Conservation (phyloP, 257 asterid genomes). For the Solanum dulcamara region DNA sequence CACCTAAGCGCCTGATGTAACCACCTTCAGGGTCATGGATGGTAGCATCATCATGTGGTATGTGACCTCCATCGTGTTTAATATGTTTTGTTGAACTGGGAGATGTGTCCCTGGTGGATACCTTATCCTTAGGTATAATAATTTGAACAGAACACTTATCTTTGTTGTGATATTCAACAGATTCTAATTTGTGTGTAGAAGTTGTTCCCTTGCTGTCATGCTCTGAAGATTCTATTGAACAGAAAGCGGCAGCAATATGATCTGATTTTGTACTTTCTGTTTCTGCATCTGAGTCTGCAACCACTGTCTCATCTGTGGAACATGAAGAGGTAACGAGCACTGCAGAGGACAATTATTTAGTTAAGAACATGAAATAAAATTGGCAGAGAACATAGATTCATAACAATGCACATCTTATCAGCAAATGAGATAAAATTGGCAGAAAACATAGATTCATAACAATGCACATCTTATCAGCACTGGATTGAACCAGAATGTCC, state of each 20-base stretch:
- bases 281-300: conserved; percentile 88
- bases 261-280: conserved; percentile 61
- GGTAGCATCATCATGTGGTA: conserved; percentile 19
- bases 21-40: conserved; percentile 6
- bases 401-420: not conserved
- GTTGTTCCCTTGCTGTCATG: conserved; percentile 24
- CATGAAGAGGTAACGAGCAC: conserved; percentile 83
- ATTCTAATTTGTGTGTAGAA: conserved; percentile 17
- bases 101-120: conserved; percentile 5
- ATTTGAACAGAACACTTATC: conserved; percentile 7
- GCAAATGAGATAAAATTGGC: not conserved
- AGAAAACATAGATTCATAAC: not conserved
- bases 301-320: conserved; percentile 94
- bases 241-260: conserved; percentile 18
- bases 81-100: not conserved
- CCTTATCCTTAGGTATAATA: conserved; percentile 11
- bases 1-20: conserved; percentile 11
- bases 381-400: not conserved
- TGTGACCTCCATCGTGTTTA: conserved; percentile 8
- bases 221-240: conserved; percentile 33
- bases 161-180: conserved; percentile 25
- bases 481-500: not conserved
- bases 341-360: conserved; percentile 23
- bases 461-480: not conserved
- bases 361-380: not conserved